Base-by-base conservation (phyloP, 73 alveolate species). In the Urostyla sp. region DNA sequence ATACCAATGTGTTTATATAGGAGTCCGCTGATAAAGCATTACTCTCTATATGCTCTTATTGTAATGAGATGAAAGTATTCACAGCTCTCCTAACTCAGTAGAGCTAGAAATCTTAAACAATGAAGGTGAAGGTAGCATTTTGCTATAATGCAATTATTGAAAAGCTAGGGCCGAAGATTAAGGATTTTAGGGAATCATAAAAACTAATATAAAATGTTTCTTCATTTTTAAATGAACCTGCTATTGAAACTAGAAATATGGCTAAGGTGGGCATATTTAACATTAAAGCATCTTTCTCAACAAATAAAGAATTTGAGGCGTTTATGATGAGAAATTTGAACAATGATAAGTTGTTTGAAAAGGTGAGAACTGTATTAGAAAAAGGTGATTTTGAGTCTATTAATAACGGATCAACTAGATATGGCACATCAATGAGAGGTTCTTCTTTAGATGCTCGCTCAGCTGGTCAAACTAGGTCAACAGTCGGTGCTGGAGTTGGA, bases 11-110 rank as follows among this genome's bases (percentile, higher is more conserved):
- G 16, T 84, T 84, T 38, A 74, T 84, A 13, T 82, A 87, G 1
- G 92, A 84, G 46, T 81, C 84, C 37, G 92, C 92, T 0, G 92
- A 84, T 76, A 55, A 78, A 24, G 59, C 84, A 5, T 58, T 84
- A 3, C 44, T 84, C 13, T 23, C 50, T 10, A 43, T 58, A 8
- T 80, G 90, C 54, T 3, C 34, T 4, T 15, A 15, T n/a, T 36
- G 58, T 11, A 66, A 82, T 32, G 90, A 80, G 59, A 15, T 4
- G 13, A 61, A 67, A 34, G 60, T 80, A 6, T 49, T 46, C 34
- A 67, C 20, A 15, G 38, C 84, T 13, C 26, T 67, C 11, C 30
- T 40, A 57, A 2, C 54, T 7, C 1, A 30, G 0, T 51, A 53
- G 37, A 48, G 37, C 36, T 75, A 66, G 0, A 80, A 67, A 35